These are phyloP conservation scores for Anethum foeniculum DNA, from an alignment of 140 eudicot species.

Conservation along the genomic window DNA sequence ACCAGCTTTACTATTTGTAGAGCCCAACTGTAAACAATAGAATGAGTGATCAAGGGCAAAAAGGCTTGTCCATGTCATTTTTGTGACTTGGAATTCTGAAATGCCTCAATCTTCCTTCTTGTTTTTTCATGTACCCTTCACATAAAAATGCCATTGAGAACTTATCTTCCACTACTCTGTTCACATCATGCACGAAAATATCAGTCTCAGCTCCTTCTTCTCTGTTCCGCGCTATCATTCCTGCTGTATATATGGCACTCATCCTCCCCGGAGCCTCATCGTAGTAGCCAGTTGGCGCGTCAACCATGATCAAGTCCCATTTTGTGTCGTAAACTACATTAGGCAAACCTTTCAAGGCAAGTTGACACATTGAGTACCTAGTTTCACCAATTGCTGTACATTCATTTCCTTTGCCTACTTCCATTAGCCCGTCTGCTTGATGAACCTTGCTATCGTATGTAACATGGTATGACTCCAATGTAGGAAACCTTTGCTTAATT, in stretches of 20 bases:
- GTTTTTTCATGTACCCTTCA: slow-evolving; percentile 49
- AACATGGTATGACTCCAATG: slow-evolving; percentile 41
- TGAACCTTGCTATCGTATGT: slow-evolving; percentile 43
- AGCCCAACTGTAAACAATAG: background rate
- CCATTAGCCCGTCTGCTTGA: slow-evolving; percentile 38
- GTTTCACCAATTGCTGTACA: slow-evolving; percentile 31
- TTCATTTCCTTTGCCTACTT: slow-evolving; percentile 38
- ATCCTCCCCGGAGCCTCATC: slow-evolving; percentile 63
- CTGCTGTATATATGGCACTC: slow-evolving; percentile 50
- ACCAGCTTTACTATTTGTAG: background rate
- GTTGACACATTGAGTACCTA: slow-evolving; percentile 44
- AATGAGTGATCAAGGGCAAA: slow-evolving; percentile 37
- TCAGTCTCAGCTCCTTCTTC: slow-evolving; percentile 34
- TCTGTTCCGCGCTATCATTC: slow-evolving; percentile 53
- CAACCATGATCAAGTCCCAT: slow-evolving; percentile 68
- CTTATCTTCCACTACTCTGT: slow-evolving; percentile 51
- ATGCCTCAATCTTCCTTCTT: slow-evolving; percentile 54
- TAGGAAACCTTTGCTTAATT: slow-evolving; percentile 45
- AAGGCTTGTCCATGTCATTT: slow-evolving; percentile 35
- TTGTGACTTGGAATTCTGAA: slow-evolving; percentile 47
- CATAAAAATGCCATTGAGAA: slow-evolving; percentile 46
- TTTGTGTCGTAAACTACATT: slow-evolving; percentile 36
- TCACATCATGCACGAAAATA: slow-evolving; percentile 60
- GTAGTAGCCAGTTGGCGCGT: slow-evolving; percentile 58
- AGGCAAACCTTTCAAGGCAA: slow-evolving; percentile 49